Base-by-base conservation (phyloP, 208 protist species). In the Strigomonas culicis region DNA sequence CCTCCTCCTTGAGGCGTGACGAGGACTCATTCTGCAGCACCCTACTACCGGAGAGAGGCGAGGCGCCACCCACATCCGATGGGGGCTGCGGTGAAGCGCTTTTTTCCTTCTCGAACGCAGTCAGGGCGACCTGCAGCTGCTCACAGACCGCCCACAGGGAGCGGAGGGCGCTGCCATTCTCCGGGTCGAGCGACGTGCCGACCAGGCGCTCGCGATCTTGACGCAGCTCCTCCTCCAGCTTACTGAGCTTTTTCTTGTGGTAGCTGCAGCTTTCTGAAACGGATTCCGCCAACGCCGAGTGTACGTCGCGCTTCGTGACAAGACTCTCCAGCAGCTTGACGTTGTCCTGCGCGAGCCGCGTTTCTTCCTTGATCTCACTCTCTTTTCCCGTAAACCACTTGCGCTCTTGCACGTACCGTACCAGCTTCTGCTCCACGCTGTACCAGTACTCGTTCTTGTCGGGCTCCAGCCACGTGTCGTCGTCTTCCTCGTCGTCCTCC, bases 211-310 rank as follows among this genome's bases (percentile, higher is more conserved):
- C 72, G 7, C 61, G 63, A 24, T 75, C 62, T 15, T 60, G 57
- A 30, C 65, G 61, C 47, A 86, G 31, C 28, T 74, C 64, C 0
- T 55, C 82, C 24, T 84, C 64, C 7, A 86, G 57, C 11, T 73
- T 74, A 15, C 63, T 68, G 4, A 92, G 70, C 66, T 85, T 88
- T 36, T 72, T 70, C 58, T 86, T 84, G 65, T 89, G 78, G 52
- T 89, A 92, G 50, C 68, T 74, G 68, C 82, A 88, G 71, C 86
- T 93, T 49, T 89, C 86, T 13, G 30, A 65, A 8, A 89, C 74
- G 15, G 86, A 93, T 22, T 81, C 74, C 28, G 75, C 75, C 34
- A 90, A 68, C 4, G 74, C 66, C 0, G 75, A 69, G 30, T 58
- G 72, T 21, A 69, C 63, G 31, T 89, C 80, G 15, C 70, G 21